Conservation (phyloP, 345 rosid genomes). For the Euphorbia lathyris region DNA sequence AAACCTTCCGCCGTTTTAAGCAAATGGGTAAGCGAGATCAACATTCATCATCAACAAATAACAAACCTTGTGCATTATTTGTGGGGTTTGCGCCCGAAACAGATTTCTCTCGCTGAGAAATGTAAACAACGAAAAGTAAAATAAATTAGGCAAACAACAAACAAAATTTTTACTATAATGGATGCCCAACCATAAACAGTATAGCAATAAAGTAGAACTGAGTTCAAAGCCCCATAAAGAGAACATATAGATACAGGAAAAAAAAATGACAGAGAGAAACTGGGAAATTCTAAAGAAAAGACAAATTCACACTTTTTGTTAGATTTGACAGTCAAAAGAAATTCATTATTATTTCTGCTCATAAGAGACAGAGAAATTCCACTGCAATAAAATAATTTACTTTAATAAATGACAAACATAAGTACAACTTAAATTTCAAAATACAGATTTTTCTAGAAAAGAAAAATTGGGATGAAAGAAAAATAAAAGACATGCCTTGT, state of each 20-base stretch:
- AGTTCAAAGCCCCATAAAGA: slow-evolving; percentile 34
- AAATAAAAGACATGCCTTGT: not conserved
- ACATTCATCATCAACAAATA: slow-evolving; percentile 4
- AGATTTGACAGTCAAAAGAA: slow-evolving; percentile 22
- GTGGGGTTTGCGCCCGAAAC: slow-evolving; percentile 34
- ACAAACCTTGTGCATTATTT: slow-evolving; percentile 42
- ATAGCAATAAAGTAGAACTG: slow-evolving; percentile 4
- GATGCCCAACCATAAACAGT: slow-evolving; percentile 7
- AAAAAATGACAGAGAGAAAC: slow-evolving; percentile 11
- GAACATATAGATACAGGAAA: slow-evolving; percentile 17
- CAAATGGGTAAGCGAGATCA: slow-evolving; percentile 11
- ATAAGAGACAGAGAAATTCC: slow-evolving; percentile 16
- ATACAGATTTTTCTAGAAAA: slow-evolving; percentile 15
- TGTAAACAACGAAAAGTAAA: slow-evolving; percentile 7
- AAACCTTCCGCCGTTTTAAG: slow-evolving; percentile 9
- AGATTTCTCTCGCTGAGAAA: slow-evolving; percentile 47
- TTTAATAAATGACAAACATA: not conserved
- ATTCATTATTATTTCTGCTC: slow-evolving; percentile 14
- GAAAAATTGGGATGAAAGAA: not conserved
- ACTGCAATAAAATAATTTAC: not conserved
- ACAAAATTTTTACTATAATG: slow-evolving; percentile 9
- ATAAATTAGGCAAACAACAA: slow-evolving; percentile 9
- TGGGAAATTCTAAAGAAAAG: slow-evolving; percentile 27
- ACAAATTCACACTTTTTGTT: slow-evolving; percentile 40
- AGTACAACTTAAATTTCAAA: slow-evolving; percentile 18